phyloP scores from a whole-genome alignment of 352 stramenopile genomes.

The Globisporangium paroecandrum region DNA sequence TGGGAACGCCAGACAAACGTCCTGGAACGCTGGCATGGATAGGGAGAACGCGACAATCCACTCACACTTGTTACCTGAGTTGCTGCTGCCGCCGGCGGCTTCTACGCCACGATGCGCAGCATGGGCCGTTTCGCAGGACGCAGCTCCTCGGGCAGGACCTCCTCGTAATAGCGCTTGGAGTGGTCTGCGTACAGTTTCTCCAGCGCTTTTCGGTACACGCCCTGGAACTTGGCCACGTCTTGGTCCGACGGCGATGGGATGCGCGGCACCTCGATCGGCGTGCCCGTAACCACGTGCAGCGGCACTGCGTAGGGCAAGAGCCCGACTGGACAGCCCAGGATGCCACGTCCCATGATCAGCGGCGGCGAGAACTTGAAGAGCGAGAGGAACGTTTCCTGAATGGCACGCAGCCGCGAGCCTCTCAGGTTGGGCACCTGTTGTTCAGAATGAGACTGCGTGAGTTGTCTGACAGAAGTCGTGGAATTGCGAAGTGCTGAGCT shows the following conservation, averaged over 20 bases:
- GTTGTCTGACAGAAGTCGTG: background rate
- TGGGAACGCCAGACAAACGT: background rate
- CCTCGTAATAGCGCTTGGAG: conserved; percentile 36
- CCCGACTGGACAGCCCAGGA: conserved; percentile 28
- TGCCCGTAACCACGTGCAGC: conserved; percentile 39
- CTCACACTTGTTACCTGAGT: background rate
- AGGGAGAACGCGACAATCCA: background rate
- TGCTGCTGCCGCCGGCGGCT: background rate
- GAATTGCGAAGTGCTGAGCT: background rate
- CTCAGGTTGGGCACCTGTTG: conserved; percentile 37
- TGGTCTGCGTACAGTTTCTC: conserved; percentile 52
- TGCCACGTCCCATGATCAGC: conserved; percentile 27
- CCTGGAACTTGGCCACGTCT: conserved; percentile 47
- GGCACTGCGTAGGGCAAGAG: conserved; percentile 32
- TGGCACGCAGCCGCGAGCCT: conserved; percentile 28
- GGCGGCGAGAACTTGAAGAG: conserved; percentile 44
- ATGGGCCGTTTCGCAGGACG: conserved; percentile 21
- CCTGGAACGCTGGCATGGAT: background rate
- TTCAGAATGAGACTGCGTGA: background rate
- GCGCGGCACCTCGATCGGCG: conserved; percentile 36
- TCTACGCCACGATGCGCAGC: conserved; percentile 35
- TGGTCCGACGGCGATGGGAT: conserved; percentile 34
- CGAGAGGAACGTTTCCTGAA: conserved; percentile 38
- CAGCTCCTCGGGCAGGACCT: conserved; percentile 28
- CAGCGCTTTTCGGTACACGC: conserved; percentile 37